phyloP scores from a whole-genome alignment of 306 rosid species.

The Rosa multiflora region DNA sequence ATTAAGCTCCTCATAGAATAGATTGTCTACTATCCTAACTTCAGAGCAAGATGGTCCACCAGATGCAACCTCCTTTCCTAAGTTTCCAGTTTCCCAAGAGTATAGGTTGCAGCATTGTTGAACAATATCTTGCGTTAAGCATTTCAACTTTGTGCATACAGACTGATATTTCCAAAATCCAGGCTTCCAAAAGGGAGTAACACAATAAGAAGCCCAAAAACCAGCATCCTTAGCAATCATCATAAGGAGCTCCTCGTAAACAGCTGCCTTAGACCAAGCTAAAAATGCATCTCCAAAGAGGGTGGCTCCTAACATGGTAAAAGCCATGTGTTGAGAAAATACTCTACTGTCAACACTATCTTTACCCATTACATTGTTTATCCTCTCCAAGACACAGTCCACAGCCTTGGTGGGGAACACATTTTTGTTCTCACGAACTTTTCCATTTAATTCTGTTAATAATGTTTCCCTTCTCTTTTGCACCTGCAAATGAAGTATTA shows the following conservation, averaged over 20 bases:
- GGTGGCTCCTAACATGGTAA: constrained; percentile 65
- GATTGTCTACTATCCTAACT: constrained; percentile 29
- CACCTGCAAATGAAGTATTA: constrained; percentile 42
- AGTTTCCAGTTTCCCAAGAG: constrained; percentile 24
- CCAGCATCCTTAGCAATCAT: constrained; percentile 73
- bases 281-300: constrained; percentile 77
- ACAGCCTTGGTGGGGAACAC: constrained; percentile 41
- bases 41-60: constrained; percentile 38
- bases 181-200: constrained; percentile 69
- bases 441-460: constrained; percentile 48
- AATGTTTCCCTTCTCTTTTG: constrained; percentile 55
- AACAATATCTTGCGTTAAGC: constrained; percentile 71
- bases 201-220: constrained; percentile 71
- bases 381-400: constrained; percentile 50
- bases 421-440: constrained; percentile 42
- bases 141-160: constrained; percentile 60
- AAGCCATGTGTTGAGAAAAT: constrained; percentile 82
- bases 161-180: constrained; percentile 77
- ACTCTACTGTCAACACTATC: constrained; percentile 48
- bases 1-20: constrained; percentile 39
- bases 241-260: constrained; percentile 79
- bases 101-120: constrained; percentile 47
- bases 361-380: constrained; percentile 36
- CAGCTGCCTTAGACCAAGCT: constrained; percentile 67
- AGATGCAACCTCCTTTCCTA: constrained; percentile 34